Base-by-base conservation (phyloP, 257 asterid species). In the Galeopsis tetrahit region DNA sequence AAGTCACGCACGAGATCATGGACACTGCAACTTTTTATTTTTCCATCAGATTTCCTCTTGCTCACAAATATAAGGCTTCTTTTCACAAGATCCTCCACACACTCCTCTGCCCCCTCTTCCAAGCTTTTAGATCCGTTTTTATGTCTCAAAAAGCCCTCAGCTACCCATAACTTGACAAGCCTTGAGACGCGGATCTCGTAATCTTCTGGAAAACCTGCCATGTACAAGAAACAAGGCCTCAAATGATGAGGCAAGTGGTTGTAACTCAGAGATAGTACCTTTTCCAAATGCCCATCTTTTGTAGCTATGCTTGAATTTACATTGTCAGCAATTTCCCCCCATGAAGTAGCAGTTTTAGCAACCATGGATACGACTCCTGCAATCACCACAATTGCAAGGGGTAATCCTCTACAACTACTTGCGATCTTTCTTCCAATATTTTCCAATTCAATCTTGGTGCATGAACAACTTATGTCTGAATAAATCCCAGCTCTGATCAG, bases 111-210 rank as follows among this genome's bases (percentile, higher is more conserved):
- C n/a, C 2, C 57, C 8, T 73, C 68, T 40, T 78, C 79, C 17
- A 34, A 40, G 14, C 10, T 68, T 42, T 63, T 36, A 10, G 8
- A 13, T 39, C 0, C 56, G 4, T 10, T n/a, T 43, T 63, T 6
- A n/a, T 13, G 33, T 32, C 46, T 57, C 57, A 70, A 3, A 70
- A 70, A 70, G 15, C 76, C 82, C 40, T 69, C 76, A 0, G 77
- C 82, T 62, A 69, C 14, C 79, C 79, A 78, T 53, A 74, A 10
- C 13, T 66, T 61, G 5, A 58, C 21, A 31, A 74, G 75, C 6
- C 0, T 33, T 0, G 56, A 44, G 15, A 70, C 79, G 10, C 14
- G 62, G n/a, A 79, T 70, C 34, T 71, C 60, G 10, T 71, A 46
- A 70, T 70, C 67, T 58, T 57, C 68, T 1, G 68, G 67, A 59